A percentile compares a stretch with the other conserved stretches of the same genome.
phyloP scores from a whole-genome alignment of 306 rosid species.

The Trifolium fragiferum region DNA sequence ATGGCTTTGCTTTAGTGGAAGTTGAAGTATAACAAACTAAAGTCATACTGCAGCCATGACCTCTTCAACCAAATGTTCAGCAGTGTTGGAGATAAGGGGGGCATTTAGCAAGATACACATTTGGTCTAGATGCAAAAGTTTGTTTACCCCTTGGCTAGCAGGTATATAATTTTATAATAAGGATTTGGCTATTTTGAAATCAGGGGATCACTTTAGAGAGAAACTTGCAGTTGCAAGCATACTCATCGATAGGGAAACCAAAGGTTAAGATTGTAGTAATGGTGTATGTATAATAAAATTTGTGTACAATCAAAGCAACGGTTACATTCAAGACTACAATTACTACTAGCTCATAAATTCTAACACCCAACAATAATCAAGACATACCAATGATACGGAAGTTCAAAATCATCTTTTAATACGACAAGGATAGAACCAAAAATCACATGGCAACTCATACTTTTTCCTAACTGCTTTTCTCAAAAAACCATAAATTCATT shows the following conservation, averaged over 20 bases:
- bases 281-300: not conserved
- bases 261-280: not conserved
- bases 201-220: conserved; percentile 3
- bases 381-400: not conserved
- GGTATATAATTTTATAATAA: not conserved
- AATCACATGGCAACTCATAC: conserved; percentile 7
- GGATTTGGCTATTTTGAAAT: not conserved
- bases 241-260: not conserved
- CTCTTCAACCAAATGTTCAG: not conserved
- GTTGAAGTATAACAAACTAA: not conserved
- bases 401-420: conserved; percentile 3
- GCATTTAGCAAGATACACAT: not conserved
- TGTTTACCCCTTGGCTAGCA: not conserved
- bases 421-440: not conserved
- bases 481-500: conserved; percentile 27
- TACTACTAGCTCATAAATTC: not conserved
- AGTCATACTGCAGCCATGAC: not conserved
- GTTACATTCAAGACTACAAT: not conserved
- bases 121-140: not conserved
- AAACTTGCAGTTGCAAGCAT: not conserved
- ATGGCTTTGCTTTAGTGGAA: not conserved
- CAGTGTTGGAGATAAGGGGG: not conserved
- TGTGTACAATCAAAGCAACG: not conserved
- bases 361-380: conserved; percentile 12
- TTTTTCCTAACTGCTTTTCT: conserved; percentile 5